Percentiles rank a stretch among this genome's conserved stretches.
These are phyloP conservation scores for Saturnispora bothae DNA, from an alignment of 805 yeast genomes.

Conservation along the genomic window DNA sequence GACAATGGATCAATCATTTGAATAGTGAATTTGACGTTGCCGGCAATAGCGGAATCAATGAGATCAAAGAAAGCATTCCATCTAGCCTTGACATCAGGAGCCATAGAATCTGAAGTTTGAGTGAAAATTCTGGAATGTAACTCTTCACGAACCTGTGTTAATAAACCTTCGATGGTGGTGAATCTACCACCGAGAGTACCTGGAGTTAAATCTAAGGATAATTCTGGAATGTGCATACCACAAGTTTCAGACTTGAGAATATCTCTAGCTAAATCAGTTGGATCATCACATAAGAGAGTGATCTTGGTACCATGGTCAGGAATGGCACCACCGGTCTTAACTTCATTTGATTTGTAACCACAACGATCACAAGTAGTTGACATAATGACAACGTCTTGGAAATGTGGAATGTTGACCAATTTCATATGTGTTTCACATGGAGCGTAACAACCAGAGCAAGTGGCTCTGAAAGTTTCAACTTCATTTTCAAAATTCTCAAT, in stretches of 20 bases:
- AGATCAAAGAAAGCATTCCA: slow-evolving; percentile 75
- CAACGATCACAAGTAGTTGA: slow-evolving; percentile 86
- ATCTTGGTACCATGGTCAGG: slow-evolving; percentile 77
- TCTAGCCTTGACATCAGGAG: slow-evolving; percentile 56
- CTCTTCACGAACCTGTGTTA: slow-evolving; percentile 84
- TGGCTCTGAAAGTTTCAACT: slow-evolving; percentile 85
- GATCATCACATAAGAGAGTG: slow-evolving; percentile 67
- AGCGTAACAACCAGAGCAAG: slow-evolving; percentile 82
- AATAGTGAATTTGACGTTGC: slow-evolving; percentile 73
- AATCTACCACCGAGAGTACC: slow-evolving; percentile 98
- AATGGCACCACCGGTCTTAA: slow-evolving; percentile 95
- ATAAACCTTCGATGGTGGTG: slow-evolving; percentile 90
- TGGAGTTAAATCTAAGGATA: slow-evolving; percentile 80
- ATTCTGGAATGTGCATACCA: slow-evolving; percentile 75
- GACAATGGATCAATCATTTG: slow-evolving; percentile 92
- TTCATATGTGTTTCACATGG: slow-evolving; percentile 94
- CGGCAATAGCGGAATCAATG: slow-evolving; percentile 70
- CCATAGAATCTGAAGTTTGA: slow-evolving; percentile 89
- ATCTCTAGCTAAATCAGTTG: slow-evolving; percentile 90
- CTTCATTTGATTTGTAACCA: slow-evolving; percentile 95
- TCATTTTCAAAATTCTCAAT: slow-evolving; percentile 78
- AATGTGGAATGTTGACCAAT: slow-evolving; percentile 92
- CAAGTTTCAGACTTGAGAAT: slow-evolving; percentile 92
- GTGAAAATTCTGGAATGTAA: slow-evolving; percentile 75
- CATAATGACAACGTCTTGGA: slow-evolving; percentile 95